Evolutionary conservation across 768 basidiomycete species (phyloP).

Genomic region (Lyophyllum atratum): DNA sequence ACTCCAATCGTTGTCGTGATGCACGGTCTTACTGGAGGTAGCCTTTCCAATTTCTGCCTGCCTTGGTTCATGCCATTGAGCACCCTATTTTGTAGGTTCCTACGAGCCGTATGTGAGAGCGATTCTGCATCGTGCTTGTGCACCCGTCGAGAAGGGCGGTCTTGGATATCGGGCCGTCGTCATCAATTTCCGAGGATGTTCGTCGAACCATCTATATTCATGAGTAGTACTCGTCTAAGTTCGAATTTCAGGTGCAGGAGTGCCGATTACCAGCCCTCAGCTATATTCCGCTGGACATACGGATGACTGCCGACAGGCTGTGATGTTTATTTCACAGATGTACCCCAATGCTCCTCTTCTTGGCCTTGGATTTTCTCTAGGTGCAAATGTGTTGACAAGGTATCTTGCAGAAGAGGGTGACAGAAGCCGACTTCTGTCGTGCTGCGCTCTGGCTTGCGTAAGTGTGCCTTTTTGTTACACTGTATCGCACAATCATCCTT

Average conservation of each 20-base stretch:
- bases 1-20: constrained; percentile 58
- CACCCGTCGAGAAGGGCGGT: constrained; percentile 75
- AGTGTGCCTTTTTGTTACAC: constrained; percentile 29
- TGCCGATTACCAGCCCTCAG: constrained; percentile 79
- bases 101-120: constrained; percentile 90
- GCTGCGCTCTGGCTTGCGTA: constrained; percentile 76
- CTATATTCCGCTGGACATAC: constrained; percentile 90
- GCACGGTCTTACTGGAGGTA: constrained; percentile 59
- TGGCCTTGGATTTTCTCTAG: constrained; percentile 92
- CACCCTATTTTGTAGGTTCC: constrained; percentile 54
- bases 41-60: not conserved
- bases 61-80: constrained; percentile 7
- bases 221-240: constrained; percentile 13
- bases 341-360: constrained; percentile 84
- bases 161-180: constrained; percentile 90
- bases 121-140: constrained; percentile 73
- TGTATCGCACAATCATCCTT: not conserved
- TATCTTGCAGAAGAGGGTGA: constrained; percentile 86
- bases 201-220: constrained; percentile 28
- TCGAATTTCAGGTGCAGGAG: constrained; percentile 67
- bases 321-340: constrained; percentile 69
- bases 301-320: constrained; percentile 81
- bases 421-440: constrained; percentile 60
- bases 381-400: constrained; percentile 87
- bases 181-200: constrained; percentile 92